Base-by-base conservation (phyloP, 1,284 basidiomycete genomes). In the Sphagnurus paluster region DNA sequence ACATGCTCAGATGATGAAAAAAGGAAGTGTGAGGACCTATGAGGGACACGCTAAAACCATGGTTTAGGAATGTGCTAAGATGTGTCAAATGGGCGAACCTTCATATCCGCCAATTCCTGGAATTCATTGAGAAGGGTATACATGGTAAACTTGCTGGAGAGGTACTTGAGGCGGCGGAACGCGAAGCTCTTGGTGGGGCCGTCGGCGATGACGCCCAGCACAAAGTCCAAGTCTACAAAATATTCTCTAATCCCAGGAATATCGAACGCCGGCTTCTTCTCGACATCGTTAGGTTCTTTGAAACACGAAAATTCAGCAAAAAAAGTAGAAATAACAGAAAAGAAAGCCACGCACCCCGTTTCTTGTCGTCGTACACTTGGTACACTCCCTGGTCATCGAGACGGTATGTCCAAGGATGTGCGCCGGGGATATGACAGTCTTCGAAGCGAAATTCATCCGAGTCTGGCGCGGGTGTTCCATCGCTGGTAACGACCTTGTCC, bases 131-230 rank as follows among this genome's bases (percentile, higher is more conserved):
- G 71, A 10, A 99, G 74, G 36, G 77, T 82, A 64, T 98, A 96
- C 82, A 99, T 90, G 44, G 88, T 90, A 75, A 96, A 99, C 68
- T 98, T 98, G 71, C 90, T 90, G n/a, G 86, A 77, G 9, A 99
- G 77, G 62, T 96, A 99, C 70, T 93, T 94, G 55, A 99, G 76
- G 44, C 97, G 73, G 3, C 94, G 79, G 70, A 89, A 99, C 0
- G 97, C 96, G 63, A 98, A 97, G 56, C 89, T 93, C 71, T 99
- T 99, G 4, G 93, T 88, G 0, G 97, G 97, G 0, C 97, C 96
- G 60, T 96, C 91, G 0, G 90, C 82, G 52, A 96, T 95, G 49
- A 94, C 89, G 8, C 76, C 73, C 9, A 95, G 77, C 7, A 94
- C 76, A 61, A 86, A 93, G 64, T 99, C 96, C n/a, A 99, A 81